Conservation (phyloP, 2,329 filamentous ascomycete genomes). For the Calonectria ilicicola region DNA sequence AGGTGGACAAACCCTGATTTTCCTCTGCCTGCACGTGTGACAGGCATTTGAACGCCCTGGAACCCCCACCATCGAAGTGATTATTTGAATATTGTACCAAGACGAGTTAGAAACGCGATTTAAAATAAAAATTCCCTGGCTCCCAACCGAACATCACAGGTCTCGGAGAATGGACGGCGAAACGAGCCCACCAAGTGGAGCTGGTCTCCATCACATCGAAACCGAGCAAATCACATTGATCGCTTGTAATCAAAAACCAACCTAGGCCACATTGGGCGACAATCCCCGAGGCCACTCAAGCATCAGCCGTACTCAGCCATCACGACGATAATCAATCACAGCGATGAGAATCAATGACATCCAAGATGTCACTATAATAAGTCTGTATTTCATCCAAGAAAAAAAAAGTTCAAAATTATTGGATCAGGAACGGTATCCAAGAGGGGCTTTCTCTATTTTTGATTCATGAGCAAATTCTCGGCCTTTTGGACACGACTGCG, state of each 20-base stretch:
- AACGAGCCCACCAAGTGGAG: neutral
- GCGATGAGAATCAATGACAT: neutral
- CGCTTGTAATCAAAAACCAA: rapidly evolving
- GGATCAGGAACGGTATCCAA: too few species aligned
- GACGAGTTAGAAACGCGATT: neutral
- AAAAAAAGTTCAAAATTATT: neutral
- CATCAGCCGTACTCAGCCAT: too few species aligned
- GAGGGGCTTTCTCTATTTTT: too few species aligned
- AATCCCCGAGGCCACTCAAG: neutral
- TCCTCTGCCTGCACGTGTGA: conserved; percentile 22
- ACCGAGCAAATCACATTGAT: neutral
- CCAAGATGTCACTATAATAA: neutral
- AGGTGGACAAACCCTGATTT: conserved; percentile 1
- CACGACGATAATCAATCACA: too few species aligned
- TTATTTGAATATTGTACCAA: neutral
- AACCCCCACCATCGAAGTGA: conserved; percentile 19
- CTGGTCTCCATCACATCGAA: neutral
- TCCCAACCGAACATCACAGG: neutral
- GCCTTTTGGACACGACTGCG: too few species aligned
- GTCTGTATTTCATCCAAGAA: neutral
- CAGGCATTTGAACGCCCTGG: conserved; percentile 21
- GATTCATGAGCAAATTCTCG: too few species aligned
- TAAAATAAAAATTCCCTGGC: neutral
- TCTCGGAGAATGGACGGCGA: neutral
- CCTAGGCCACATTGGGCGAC: neutral